Evolutionary conservation across 805 yeast genomes (phyloP).

Genomic region (Wickerhamiella galacta): DNA sequence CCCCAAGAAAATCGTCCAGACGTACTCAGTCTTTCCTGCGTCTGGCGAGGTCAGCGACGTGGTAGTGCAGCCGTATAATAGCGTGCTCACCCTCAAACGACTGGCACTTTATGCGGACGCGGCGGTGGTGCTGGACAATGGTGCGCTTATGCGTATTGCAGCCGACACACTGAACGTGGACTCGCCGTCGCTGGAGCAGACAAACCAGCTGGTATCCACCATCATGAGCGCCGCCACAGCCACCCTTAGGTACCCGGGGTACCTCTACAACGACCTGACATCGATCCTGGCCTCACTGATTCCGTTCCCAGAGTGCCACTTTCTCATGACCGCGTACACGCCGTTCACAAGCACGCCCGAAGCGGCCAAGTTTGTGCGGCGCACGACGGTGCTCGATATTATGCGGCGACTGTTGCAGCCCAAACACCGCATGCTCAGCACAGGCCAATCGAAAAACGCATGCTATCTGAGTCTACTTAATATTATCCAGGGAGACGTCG

Average conservation of each 20-base stretch:
- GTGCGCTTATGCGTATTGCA: conserved; percentile 61
- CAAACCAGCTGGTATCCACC: conserved; percentile 72
- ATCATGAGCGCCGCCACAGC: conserved; percentile 75
- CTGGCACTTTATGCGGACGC: conserved; percentile 75
- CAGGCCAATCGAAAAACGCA: conserved; percentile 24
- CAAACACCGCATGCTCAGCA: conserved; percentile 53
- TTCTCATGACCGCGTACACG: conserved; percentile 52
- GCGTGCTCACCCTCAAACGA: conserved; percentile 64
- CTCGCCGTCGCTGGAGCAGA: conserved; percentile 54
- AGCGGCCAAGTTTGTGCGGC: conserved; percentile 41
- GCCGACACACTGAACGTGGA: conserved; percentile 38
- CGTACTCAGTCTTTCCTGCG: conserved; percentile 75
- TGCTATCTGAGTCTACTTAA: conserved; percentile 55
- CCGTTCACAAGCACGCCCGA: conserved; percentile 56
- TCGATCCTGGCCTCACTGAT: conserved; percentile 67
- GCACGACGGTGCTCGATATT: conserved; percentile 71
- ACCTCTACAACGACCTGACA: conserved; percentile 72
- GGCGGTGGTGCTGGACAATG: conserved; percentile 80
- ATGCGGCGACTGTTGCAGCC: conserved; percentile 67
- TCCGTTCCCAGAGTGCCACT: conserved; percentile 75
- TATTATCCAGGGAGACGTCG: conserved; percentile 43
- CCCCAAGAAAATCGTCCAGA: conserved; percentile 65
- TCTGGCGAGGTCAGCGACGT: conserved; percentile 75
- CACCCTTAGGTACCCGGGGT: conserved; percentile 79
- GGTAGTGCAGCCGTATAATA: conserved; percentile 95